Conservation (phyloP, 2,329 filamentous ascomycete genomes). For the Trichoderma atroviride region DNA sequence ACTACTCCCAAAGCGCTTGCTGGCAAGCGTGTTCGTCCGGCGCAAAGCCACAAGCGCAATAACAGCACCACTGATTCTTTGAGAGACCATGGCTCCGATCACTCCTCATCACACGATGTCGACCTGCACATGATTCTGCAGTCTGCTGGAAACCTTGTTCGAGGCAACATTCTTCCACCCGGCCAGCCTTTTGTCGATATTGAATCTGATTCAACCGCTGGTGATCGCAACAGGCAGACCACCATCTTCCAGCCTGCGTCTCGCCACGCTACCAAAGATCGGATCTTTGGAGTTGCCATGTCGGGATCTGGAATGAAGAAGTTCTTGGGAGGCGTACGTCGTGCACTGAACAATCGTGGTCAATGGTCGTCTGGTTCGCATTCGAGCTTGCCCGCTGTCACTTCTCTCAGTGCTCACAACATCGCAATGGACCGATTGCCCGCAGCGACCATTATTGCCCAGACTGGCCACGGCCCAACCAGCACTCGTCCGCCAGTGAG, state of each 20-base stretch:
- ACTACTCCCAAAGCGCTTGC: conserved; percentile 60
- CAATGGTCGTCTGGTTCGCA: conserved; percentile 49
- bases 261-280: conserved; percentile 48
- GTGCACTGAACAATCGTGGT: conserved; percentile 69
- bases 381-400: conserved; percentile 52
- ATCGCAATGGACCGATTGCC: conserved; percentile 62
- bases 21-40: conserved; percentile 61
- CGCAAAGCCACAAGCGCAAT: conserved; percentile 74
- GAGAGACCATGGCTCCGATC: conserved; percentile 64
- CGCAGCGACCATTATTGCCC: conserved; percentile 61
- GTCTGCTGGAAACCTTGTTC: conserved; percentile 80
- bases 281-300: conserved; percentile 60
- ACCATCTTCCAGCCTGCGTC: conserved; percentile 52
- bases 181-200: conserved; percentile 78
- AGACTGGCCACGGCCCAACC: conserved; percentile 49
- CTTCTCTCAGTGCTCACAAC: conserved; percentile 53
- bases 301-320: conserved; percentile 79
- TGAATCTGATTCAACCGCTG: conserved; percentile 53
- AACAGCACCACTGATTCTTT: conserved; percentile 86
- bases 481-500: conserved; percentile 60
- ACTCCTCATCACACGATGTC: conserved; percentile 54
- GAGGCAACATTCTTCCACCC: conserved; percentile 82
- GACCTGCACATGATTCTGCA: conserved; percentile 65
- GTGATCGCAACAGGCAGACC: conserved; percentile 54
- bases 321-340: conserved; percentile 81